phyloP scores from a whole-genome alignment of 2,329 filamentous ascomycete species.

The Aphanocladium album region DNA sequence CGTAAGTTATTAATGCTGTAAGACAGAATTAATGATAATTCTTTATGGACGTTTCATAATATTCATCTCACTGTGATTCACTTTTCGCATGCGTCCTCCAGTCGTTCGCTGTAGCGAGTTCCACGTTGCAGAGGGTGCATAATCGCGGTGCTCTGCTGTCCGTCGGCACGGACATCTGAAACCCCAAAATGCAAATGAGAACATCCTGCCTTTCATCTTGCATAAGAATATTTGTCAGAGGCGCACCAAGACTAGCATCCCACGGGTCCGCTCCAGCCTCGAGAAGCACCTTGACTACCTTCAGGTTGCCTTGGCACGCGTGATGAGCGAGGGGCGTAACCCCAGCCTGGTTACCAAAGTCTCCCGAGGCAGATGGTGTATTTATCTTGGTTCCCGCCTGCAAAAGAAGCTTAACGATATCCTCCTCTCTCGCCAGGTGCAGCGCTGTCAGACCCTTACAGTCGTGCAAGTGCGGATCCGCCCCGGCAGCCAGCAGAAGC shows the following conservation, averaged over 20 bases:
- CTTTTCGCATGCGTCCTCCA: not conserved
- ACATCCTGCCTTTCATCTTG: not conserved
- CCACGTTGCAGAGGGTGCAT: not conserved
- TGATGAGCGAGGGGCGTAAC: not conserved
- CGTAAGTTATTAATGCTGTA: not conserved
- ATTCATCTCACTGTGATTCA: not conserved
- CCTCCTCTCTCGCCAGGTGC: not conserved
- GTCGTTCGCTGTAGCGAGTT: not conserved
- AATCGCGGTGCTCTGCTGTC: not conserved
- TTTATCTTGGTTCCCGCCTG: not conserved
- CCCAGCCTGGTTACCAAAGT: not conserved
- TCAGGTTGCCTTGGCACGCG: not conserved
- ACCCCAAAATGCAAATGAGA: not conserved
- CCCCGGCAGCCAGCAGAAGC: not conserved
- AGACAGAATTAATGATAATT: not conserved
- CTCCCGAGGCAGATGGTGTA: not conserved
- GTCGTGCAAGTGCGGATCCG: not conserved
- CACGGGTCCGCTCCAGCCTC: not conserved
- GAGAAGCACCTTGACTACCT: not conserved
- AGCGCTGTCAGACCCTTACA: not conserved
- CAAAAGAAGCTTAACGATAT: not conserved
- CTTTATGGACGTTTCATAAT: not conserved
- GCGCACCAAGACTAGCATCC: not conserved
- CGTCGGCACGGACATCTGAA: not conserved
- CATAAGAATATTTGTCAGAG: not conserved